A percentile compares a stretch with the other conserved stretches of the same genome.
phyloP scores from a whole-genome alignment of 495 filamentous ascomycete species.

The Aspergillus baeticus region DNA sequence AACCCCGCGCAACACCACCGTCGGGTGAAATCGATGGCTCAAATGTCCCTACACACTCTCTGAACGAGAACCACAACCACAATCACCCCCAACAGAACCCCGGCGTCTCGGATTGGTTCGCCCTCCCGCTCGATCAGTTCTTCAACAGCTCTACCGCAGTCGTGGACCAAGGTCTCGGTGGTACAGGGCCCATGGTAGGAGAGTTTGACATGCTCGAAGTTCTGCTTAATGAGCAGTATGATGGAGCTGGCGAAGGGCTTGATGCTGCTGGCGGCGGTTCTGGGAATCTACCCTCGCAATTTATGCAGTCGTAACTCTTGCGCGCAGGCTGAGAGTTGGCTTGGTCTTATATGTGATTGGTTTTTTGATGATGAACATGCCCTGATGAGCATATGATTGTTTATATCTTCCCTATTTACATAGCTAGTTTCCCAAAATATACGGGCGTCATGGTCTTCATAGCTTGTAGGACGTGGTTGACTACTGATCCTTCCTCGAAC shows the following conservation, averaged over 20 bases:
- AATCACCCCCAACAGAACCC: slow-evolving; percentile 1
- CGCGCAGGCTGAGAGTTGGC: background rate
- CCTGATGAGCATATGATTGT: background rate
- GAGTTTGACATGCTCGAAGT: slow-evolving; percentile 51
- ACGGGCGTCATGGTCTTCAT: too few species aligned
- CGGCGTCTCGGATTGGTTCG: slow-evolving; percentile 44
- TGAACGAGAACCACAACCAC: slow-evolving; percentile 20
- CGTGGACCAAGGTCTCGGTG: slow-evolving; percentile 49
- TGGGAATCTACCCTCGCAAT: slow-evolving; percentile 16
- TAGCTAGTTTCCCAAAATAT: background rate
- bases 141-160: slow-evolving; percentile 48
- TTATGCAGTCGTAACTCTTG: slow-evolving; percentile 15
- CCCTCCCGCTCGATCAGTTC: slow-evolving; percentile 50
- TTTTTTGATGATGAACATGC: background rate
- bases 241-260: slow-evolving; percentile 33
- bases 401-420: background rate
- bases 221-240: slow-evolving; percentile 46
- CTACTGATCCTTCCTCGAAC: too few species aligned
- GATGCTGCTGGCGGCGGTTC: slow-evolving; percentile 3
- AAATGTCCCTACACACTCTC: slow-evolving; percentile 29
- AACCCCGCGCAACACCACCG: slow-evolving; percentile 35
- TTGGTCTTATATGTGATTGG: background rate
- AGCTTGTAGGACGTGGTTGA: too few species aligned
- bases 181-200: slow-evolving; percentile 48
- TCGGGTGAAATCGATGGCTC: slow-evolving; percentile 31